Percentiles rank a stretch among this genome's conserved stretches.
Evolutionary conservation across 1,284 basidiomycete genomes (phyloP).

Genomic region (Coniferiporia sulphurascens): DNA sequence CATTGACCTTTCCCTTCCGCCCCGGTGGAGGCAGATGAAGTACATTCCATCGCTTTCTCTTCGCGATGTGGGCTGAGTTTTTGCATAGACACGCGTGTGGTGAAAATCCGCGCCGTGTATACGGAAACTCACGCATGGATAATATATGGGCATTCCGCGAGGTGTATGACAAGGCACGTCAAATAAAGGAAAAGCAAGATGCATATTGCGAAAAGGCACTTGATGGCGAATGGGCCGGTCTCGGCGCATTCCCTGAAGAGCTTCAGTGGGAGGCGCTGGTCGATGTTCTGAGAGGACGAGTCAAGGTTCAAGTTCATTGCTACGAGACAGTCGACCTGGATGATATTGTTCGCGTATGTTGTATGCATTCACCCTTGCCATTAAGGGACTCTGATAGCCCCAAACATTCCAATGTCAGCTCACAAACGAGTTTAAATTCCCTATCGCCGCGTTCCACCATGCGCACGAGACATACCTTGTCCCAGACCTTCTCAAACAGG

Average conservation of each 20-base stretch:
- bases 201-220: slow-evolving; percentile 58
- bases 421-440: slow-evolving; percentile 77
- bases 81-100: slow-evolving; percentile 36
- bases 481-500: slow-evolving; percentile 67
- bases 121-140: slow-evolving; percentile 39
- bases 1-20: slow-evolving; percentile 25
- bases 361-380: background rate
- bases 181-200: slow-evolving; percentile 74
- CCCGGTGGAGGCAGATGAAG: slow-evolving; percentile 61
- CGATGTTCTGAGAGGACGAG: slow-evolving; percentile 77
- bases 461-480: slow-evolving; percentile 79
- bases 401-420: slow-evolving; percentile 39
- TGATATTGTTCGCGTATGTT: slow-evolving; percentile 61
- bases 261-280: slow-evolving; percentile 83
- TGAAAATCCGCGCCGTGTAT: slow-evolving; percentile 35
- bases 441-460: slow-evolving; percentile 75
- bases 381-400: background rate
- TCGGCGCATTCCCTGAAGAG: slow-evolving; percentile 69
- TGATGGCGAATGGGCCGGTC: slow-evolving; percentile 52
- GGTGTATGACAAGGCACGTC: slow-evolving; percentile 67
- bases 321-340: slow-evolving; percentile 80
- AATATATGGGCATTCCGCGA: slow-evolving; percentile 39
- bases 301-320: slow-evolving; percentile 79
- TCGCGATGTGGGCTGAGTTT: background rate
- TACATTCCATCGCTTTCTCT: slow-evolving; percentile 24